Evolutionary conservation across 768 basidiomycete species (phyloP), one percentile per base, ranked within the genome.

Genomic region (Astraeus odoratus): DNA sequence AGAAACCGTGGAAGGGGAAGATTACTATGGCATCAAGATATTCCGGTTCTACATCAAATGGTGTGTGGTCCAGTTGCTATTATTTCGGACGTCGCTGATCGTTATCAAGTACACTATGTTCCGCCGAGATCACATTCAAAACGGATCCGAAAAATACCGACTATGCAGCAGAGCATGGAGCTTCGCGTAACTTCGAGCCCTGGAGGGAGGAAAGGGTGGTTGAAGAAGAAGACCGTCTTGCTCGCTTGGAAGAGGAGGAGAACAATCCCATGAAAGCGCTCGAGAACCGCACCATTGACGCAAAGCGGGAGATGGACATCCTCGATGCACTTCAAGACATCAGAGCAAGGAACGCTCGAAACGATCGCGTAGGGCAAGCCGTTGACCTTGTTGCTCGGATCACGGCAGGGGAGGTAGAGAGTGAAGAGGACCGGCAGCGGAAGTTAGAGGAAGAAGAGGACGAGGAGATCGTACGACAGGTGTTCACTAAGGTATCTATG

Each of bases 71-170:
- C n/a, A n/a, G n/a, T 49, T 62, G 51, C 42, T 40, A 47, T 19
- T 42, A 47, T 10, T 46, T 36, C 25, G 8, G 37, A 5, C n/a
- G 22, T 6, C 2, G 23, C 51, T 60, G 35, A 72, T 38, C 18
- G 8, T 19, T 10, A 24, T 6, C 39, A 3, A 95, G 95, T 58
- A 94, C 93, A 12, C 68, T 93, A 30, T 99, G 96, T 61, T 96
- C 93, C 3, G 87, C 95, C 8, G 96, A 99, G 63, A 98, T 99
- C 53, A 98, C 96, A 0, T 99, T 99, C 81, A 98, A 98, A 66
- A 99, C 96, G 0, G 95, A 99, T 61, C 95, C 95, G 16, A 95
- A 95, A 75, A 93, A 96, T 60, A 94, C 93, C 1, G 92, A 95
- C 61, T 95, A 95, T 54, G 33, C 74, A 16, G 91, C 90, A 34